Conservation (phyloP, 495 filamentous ascomycete species). For the Neurospora sp. region DNA sequence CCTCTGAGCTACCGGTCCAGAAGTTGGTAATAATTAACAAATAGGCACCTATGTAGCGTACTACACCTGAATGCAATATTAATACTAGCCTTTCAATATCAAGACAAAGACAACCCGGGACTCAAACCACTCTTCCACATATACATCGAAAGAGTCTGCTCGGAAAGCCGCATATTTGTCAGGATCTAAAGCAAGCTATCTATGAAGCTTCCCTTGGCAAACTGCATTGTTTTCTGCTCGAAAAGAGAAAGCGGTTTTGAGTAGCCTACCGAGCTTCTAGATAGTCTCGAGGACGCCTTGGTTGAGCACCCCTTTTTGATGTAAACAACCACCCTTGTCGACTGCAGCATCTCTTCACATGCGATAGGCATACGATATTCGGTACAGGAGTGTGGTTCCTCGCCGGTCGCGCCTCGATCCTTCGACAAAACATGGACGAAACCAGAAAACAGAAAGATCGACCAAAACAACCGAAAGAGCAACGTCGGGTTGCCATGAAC, state of each 20-base stretch:
- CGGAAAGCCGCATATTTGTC: background rate
- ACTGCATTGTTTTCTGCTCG: background rate
- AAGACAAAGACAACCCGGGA: background rate
- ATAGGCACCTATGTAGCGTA: background rate
- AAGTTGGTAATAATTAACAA: background rate
- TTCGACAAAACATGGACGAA: background rate
- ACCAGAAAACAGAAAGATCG: background rate
- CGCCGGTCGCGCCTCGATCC: background rate
- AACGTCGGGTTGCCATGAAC: background rate
- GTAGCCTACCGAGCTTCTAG: background rate
- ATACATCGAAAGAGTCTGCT: background rate
- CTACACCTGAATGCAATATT: too few species aligned
- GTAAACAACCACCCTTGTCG: background rate
- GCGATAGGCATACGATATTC: background rate
- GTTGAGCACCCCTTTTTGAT: background rate
- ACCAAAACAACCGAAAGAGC: background rate
- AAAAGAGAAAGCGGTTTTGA: background rate
- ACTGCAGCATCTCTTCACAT: background rate
- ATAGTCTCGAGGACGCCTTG: background rate
- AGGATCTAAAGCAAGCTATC: rapidly evolving
- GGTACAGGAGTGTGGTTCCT: background rate
- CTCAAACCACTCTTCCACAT: background rate
- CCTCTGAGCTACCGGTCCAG: background rate
- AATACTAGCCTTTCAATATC: background rate
- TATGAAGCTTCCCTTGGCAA: background rate